phyloP scores from a whole-genome alignment of 1,284 basidiomycete species.

The Trichosporon faecale region DNA sequence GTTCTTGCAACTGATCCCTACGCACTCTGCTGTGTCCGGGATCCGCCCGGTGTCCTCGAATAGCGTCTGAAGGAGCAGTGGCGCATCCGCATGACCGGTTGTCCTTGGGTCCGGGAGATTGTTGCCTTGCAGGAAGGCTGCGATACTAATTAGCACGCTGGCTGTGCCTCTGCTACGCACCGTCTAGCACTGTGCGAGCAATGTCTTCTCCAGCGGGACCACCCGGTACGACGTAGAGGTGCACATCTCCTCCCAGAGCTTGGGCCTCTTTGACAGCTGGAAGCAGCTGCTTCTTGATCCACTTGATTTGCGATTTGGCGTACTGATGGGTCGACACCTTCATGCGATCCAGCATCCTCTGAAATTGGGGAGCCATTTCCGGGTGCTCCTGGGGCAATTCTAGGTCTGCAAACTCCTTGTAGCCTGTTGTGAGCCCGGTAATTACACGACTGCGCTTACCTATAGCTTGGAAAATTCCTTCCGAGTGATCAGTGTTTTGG shows the following conservation, averaged over 20 bases:
- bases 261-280: constrained; percentile 63
- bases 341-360: constrained; percentile 63
- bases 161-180: constrained; percentile 46
- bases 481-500: constrained; percentile 42
- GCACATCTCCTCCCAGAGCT: constrained; percentile 44
- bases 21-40: constrained; percentile 52
- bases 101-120: constrained; percentile 58
- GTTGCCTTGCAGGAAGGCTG: constrained; percentile 62
- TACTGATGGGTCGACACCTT: constrained; percentile 87
- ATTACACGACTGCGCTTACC: constrained; percentile 56
- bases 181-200: constrained; percentile 55
- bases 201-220: constrained; percentile 61
- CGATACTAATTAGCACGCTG: background rate
- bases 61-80: constrained; percentile 56
- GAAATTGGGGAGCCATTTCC: background rate
- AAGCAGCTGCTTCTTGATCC: constrained; percentile 87
- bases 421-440: constrained; percentile 59
- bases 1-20: background rate
- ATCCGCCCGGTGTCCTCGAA: constrained; percentile 26
- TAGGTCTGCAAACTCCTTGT: constrained; percentile 73
- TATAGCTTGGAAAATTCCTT: constrained; percentile 91
- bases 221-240: constrained; percentile 48
- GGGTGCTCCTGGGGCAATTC: constrained; percentile 41
- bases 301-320: constrained; percentile 84
- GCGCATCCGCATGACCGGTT: constrained; percentile 56